Evolutionary conservation across 176 grass and related monocot genomes (phyloP), one percentile per base, ranked within the genome.

Genomic region (Dendrocalamus sinicus): DNA sequence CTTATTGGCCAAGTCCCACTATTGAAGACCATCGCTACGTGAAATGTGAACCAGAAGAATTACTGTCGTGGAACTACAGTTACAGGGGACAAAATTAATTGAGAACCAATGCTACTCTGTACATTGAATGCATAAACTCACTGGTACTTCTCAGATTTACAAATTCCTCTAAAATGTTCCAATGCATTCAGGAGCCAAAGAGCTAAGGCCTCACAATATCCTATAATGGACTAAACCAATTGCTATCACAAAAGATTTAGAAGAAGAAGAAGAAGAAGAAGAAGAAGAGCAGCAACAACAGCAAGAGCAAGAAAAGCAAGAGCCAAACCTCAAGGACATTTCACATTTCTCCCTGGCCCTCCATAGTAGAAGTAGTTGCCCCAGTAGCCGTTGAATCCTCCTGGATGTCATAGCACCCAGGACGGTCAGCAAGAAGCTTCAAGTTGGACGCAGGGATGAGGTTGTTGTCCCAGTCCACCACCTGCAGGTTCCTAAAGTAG

Each of bases 381-480:
- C 95, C 92, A 97, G 39, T 87, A 69, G 64, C 6, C 20, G 61
- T 90, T 97, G 67, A 73, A 87, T 0, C 92, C 92, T 50, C 95
- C 50, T 88, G 74, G 76, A 95, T 93, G 81, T 88, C 89, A 67
- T 97, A 97, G 65, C 95, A 97, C 3, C 77, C 84, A 0, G 95
- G 92, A 37, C 85, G 92, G 71, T 97, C 95, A 7, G 95, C 92
- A 8, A 97, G 89, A 12, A 97, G 76, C 47, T 89, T 92, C 24
- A 95, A 87, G 85, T 76, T 88, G 4, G 85, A 67, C 6, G 84
- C 82, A 1, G 91, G 91, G 83, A 97, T 91, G 69, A 97, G 81
- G 81, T 84, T 92, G 79, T 95, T 97, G 74, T 97, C 95, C 91
- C 92, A 94, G 84, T 94, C 95, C 61, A 97, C 95, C 26, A 95